Evolutionary conservation across 2,329 filamentous ascomycete species (phyloP).

Genomic region (Escovopsis sp.): DNA sequence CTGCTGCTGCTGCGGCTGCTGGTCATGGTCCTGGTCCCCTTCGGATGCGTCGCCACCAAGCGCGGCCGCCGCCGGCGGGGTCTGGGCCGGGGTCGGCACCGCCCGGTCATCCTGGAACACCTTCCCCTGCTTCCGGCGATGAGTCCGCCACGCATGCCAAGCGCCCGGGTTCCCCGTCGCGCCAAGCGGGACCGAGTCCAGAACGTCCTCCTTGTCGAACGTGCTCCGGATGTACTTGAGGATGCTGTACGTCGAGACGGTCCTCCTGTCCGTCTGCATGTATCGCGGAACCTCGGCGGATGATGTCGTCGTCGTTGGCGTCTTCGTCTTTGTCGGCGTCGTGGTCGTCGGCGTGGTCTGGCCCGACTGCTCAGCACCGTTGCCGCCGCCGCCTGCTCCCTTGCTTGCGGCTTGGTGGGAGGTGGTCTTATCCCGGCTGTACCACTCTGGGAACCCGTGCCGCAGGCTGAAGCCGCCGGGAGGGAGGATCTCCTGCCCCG

Average conservation of each 20-base stretch:
- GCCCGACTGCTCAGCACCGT: slow-evolving; percentile 12
- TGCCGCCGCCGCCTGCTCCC: too few relatives aligned
- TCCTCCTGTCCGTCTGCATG: slow-evolving; percentile 25
- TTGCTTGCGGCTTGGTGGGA: slow-evolving; percentile 11
- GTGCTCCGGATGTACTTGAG: slow-evolving; percentile 69
- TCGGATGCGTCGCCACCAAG: neutral
- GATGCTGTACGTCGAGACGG: slow-evolving; percentile 49
- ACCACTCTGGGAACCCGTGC: slow-evolving; percentile 87
- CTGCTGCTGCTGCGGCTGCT: slow-evolving; percentile 4
- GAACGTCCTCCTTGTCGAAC: slow-evolving; percentile 62
- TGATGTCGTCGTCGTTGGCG: slow-evolving; percentile 16
- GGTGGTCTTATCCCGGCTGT: slow-evolving; percentile 42
- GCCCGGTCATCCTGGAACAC: slow-evolving; percentile 3
- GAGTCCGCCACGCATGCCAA: slow-evolving; percentile 82
- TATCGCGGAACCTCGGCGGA: slow-evolving; percentile 21
- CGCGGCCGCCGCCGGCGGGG: neutral
- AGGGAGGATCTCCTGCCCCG: slow-evolving; percentile 67
- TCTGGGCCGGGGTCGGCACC: too few relatives aligned
- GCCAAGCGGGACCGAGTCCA: slow-evolving; percentile 67
- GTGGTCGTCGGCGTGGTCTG: slow-evolving; percentile 11
- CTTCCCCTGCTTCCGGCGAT: slow-evolving; percentile 32
- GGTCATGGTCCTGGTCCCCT: neutral
- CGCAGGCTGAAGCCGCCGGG: slow-evolving; percentile 82
- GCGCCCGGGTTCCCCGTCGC: slow-evolving; percentile 81
- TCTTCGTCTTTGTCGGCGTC: slow-evolving; percentile 12